phyloP scores from a whole-genome alignment of 2,329 filamentous ascomycete species.

The Lachnellula arida region DNA sequence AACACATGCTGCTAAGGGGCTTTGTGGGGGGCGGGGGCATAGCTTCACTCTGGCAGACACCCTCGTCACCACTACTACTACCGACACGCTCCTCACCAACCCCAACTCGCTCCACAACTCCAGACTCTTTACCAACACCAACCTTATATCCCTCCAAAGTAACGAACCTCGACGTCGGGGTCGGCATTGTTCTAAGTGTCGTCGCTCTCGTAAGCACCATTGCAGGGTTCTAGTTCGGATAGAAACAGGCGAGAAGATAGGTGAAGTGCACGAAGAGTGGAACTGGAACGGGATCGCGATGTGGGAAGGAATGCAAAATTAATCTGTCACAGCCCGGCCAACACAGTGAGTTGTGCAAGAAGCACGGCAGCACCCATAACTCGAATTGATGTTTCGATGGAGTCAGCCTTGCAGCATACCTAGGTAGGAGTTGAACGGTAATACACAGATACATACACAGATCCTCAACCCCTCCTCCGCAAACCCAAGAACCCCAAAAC shows the following conservation, averaged over 20 bases:
- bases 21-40: too few species aligned
- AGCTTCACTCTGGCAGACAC: not conserved
- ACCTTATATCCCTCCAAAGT: not conserved
- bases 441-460: too few species aligned
- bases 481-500: not conserved
- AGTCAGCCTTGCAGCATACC: too few species aligned
- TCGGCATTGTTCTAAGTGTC: not conserved
- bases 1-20: too few species aligned
- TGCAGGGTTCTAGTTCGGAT: constrained; percentile 1
- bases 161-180: not conserved
- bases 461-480: too few species aligned
- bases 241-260: not conserved
- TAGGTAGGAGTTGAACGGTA: too few species aligned
- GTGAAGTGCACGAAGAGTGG: not conserved
- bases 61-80: too few species aligned
- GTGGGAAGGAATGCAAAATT: not conserved
- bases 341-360: not conserved
- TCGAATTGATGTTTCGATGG: too few species aligned
- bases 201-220: not conserved
- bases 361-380: not conserved
- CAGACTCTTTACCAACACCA: not conserved
- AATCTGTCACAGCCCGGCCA: too few species aligned
- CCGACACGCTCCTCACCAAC: too few species aligned
- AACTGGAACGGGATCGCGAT: not conserved
- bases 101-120: not conserved